Evolutionary conservation across 352 stramenopile genomes (phyloP), one percentile per base, ranked within the genome.

Genomic region (Stramenopiles sp.): DNA sequence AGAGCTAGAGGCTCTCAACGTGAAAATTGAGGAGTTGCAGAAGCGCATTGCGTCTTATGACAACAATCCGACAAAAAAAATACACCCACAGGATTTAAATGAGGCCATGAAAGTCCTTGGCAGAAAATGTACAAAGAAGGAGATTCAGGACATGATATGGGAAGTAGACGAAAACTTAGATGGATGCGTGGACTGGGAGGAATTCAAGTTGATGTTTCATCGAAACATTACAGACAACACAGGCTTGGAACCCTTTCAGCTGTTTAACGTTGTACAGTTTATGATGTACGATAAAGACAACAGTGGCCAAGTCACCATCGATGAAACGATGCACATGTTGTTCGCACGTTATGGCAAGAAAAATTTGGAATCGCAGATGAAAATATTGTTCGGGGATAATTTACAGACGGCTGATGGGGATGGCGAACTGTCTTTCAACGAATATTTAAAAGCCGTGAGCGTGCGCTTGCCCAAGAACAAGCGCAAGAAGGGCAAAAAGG

Each of bases 271-370:
- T 82, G 90, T 98, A 80, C 93, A 98, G 87, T 98, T 98, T 86
- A 97, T 97, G 93, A 96, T 96, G 82, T 98, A 97, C 86, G 94
- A 97, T 86, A 93, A 93, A 83, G 95, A 98, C 83, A 93, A 91
- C 82, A 95, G 94, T 85, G 92, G 92, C 1, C 89, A 89, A 67
- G 96, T 98, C 83, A 96, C 91, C 0, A 93, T 97, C 7, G 95
- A 98, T 85, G 95, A 98, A 84, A 98, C 94, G 0, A 98, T 98
- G 95, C 93, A 96, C 80, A 97, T 98, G 84, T 87, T 98, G 22
- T 98, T 98, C 85, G 92, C 92, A 67, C 88, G 94, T 55, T 95
- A 95, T 81, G 91, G 89, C 30, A 89, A 93, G 67, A 90, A 90
- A 33, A 88, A 94, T 82, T 75, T 97, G 7, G 92, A 96, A 83